Evolutionary conservation across 352 stramenopile genomes (phyloP), one percentile per base, ranked within the genome.

Genomic region (Globisporangium nagaii): DNA sequence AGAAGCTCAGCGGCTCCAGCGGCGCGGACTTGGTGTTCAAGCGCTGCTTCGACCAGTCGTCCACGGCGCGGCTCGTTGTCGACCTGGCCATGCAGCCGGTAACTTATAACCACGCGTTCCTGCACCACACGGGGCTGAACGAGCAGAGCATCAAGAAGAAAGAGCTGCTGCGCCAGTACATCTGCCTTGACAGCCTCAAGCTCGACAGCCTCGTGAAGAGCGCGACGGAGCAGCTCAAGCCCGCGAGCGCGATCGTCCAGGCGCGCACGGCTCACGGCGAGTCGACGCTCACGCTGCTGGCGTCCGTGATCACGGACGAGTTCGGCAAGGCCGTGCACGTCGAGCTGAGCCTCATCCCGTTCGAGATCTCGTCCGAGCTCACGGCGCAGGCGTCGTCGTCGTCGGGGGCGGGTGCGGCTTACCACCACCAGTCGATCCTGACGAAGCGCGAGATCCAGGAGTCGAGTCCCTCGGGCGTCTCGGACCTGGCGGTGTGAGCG

Each of bases 11-110:
- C 47, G 56, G 32, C n/a, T 54, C 56, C 25, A 52, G 52, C 25
- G 57, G 58, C 1, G 66, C 59, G 47, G 69, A 84, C 40, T 24
- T 48, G 30, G 64, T 81, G 45, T 88, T 71, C 59, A 84, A 87
- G 58, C 65, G 69, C n/a, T 79, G 73, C 68, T 90, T 90, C 41
- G 60, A 84, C 43, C 71, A 84, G 62, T 84, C 73, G 20, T 76
- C 71, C 15, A 90, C 79, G 10, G 65, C 79, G 1, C 71, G 71
- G 3, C 37, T 90, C 9, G 57, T 90, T 7, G 60, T 84, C 1
- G 73, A 81, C 41, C 36, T 80, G 4, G 60, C 70, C 27, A 66
- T 90, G 56, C 65, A 79, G 57, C 53, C 81, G 12, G 42, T 88
- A 39, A 66, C 75, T 0, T 76, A 68, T 22, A 90, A 90, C 68